Conservation (phyloP, 805 yeast species). For the Tetrapisispora taiwanensis region DNA sequence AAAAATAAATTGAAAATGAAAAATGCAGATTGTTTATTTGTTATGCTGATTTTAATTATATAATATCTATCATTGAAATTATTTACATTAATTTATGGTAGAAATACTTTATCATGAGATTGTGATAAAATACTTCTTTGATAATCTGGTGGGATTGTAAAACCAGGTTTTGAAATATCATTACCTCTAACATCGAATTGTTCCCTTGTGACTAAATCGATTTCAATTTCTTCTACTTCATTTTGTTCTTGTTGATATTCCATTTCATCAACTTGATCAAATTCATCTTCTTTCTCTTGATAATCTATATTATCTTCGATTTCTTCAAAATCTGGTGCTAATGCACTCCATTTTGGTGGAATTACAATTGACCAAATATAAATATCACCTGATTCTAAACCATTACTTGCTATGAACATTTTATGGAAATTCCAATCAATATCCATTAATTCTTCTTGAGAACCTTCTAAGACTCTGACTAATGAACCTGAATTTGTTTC, state of each 20-base stretch:
- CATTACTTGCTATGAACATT: slow-evolving; percentile 72
- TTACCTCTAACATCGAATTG: slow-evolving; percentile 64
- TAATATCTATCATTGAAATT: background rate
- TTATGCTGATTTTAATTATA: background rate
- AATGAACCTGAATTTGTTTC: slow-evolving; percentile 83
- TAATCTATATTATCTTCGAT: slow-evolving; percentile 86
- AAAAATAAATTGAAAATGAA: no score
- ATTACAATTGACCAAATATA: slow-evolving; percentile 73
- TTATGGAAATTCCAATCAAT: slow-evolving; percentile 77
- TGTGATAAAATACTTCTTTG: slow-evolving; percentile 10
- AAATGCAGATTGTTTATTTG: background rate
- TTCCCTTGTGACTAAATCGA: slow-evolving; percentile 62
- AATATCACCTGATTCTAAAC: slow-evolving; percentile 73
- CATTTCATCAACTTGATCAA: slow-evolving; percentile 65
- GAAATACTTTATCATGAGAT: background rate
- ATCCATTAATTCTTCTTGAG: slow-evolving; percentile 71
- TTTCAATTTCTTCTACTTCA: slow-evolving; percentile 47
- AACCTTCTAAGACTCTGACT: slow-evolving; percentile 81
- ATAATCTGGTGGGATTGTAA: slow-evolving; percentile 47
- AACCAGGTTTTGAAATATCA: slow-evolving; percentile 38
- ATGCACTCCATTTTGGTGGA: slow-evolving; percentile 92
- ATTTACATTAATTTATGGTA: background rate
- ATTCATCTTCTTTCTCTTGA: slow-evolving; percentile 83
- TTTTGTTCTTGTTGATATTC: slow-evolving; percentile 50
- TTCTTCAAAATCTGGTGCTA: slow-evolving; percentile 94